Percentiles rank a stretch among this genome's conserved stretches.
These are phyloP conservation scores for Cladosporium oxysporum DNA, from an alignment of 2,329 filamentous ascomycete species.

Conservation along the genomic window DNA sequence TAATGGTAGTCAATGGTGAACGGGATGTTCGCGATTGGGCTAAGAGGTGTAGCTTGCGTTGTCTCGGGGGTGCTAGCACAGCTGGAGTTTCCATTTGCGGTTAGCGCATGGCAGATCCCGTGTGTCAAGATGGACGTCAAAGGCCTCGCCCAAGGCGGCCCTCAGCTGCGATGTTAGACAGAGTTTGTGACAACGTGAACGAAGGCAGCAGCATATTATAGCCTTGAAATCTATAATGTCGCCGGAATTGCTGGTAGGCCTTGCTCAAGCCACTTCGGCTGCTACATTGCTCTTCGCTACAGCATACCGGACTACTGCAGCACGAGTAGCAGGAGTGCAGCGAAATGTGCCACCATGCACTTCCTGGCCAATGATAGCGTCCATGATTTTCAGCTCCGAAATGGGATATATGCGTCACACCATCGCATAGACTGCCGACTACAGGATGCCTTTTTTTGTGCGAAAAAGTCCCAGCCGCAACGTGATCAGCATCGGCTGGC, in stretches of 20 bases:
- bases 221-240: not conserved
- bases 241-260: not conserved
- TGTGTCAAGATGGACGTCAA: not conserved
- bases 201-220: conserved; percentile 6
- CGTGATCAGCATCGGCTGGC: not conserved
- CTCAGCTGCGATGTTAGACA: not conserved
- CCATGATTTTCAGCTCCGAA: not conserved
- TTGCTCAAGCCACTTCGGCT: not conserved
- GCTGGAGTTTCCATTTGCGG: not conserved
- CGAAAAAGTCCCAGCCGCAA: not conserved
- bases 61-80: not conserved
- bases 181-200: conserved; percentile 1
- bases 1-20: not conserved
- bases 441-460: not conserved
- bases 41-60: not conserved
- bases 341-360: not conserved
- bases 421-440: not conserved
- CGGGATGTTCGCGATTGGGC: conserved; percentile 11
- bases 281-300: not conserved
- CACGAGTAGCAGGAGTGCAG: not conserved
- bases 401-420: not conserved
- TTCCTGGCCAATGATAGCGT: not conserved
- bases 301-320: not conserved
- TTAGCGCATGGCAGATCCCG: not conserved
- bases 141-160: not conserved